These are phyloP conservation scores for Kalanchoe fedtschenkoi DNA, from an alignment of 164 flowering plant species.

Conservation along the genomic window DNA sequence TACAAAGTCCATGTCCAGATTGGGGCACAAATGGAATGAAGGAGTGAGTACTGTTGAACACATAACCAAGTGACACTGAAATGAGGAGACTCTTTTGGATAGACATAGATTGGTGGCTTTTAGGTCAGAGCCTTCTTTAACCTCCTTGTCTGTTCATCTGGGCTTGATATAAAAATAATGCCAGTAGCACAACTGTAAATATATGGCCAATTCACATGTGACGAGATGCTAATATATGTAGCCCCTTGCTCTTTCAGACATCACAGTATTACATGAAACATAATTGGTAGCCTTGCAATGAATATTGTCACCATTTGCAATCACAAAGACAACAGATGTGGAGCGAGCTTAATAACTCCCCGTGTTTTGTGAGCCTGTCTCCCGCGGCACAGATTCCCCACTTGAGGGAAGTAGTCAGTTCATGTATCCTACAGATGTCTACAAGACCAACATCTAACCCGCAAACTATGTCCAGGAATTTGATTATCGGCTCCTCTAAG, in stretches of 20 bases:
- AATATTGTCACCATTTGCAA: background rate
- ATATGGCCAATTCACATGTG: no score
- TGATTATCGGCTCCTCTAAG: background rate
- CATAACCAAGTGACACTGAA: no score
- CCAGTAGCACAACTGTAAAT: background rate
- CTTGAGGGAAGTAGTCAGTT: background rate
- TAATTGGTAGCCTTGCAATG: background rate
- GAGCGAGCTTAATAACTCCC: background rate
- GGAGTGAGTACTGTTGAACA: no score
- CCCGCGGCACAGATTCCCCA: background rate
- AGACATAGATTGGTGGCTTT: no score
- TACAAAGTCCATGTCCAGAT: slow-evolving; percentile 8
- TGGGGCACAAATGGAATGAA: slow-evolving; percentile 12
- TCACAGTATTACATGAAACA: background rate
- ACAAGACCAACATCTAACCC: no score
- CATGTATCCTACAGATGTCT: background rate
- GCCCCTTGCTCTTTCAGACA: background rate
- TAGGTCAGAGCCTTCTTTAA: no score
- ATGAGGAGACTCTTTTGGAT: no score
- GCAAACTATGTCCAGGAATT: no score
- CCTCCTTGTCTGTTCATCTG: no score
- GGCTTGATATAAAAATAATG: no score
- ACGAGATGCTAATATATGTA: background rate
- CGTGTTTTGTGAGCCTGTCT: background rate
- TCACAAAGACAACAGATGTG: background rate